phyloP scores from a whole-genome alignment of 345 rosid species.

The Clausena lansium region DNA sequence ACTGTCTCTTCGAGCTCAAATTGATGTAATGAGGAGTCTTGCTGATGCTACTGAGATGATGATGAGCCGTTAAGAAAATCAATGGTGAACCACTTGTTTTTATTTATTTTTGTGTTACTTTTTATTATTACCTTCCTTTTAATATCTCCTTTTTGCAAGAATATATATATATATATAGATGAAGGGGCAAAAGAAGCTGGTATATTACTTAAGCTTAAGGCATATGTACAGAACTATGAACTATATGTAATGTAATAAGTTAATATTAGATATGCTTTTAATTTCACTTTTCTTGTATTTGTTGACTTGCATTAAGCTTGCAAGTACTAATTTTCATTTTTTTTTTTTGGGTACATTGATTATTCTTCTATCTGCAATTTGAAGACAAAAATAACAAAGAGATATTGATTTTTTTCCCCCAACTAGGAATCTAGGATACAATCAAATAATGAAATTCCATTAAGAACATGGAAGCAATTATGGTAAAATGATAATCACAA shows the following conservation, averaged over 20 bases:
- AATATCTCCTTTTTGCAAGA: conserved; percentile 8
- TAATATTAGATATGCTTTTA: conserved; percentile 16
- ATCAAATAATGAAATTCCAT: neutral
- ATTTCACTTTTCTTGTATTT: neutral
- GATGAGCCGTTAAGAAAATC: conserved; percentile 20
- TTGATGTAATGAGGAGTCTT: conserved; percentile 67
- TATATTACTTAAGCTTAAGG: conserved; percentile 11
- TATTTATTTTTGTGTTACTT: neutral
- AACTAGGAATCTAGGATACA: neutral
- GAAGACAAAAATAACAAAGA: neutral
- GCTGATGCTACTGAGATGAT: conserved; percentile 30
- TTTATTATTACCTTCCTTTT: neutral
- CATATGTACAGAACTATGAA: conserved; percentile 32
- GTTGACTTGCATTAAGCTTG: conserved; percentile 7
- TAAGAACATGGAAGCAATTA: neutral
- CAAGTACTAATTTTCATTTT: neutral
- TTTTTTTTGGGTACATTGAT: neutral
- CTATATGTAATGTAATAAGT: conserved; percentile 25
- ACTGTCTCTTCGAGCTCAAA: conserved; percentile 67
- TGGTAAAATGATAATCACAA: neutral
- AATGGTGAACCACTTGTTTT: conserved; percentile 19
- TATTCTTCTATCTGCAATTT: neutral
- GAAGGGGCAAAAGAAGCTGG: conserved; percentile 12
- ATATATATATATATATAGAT: neutral
- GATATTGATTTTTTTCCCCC: neutral